These are phyloP conservation scores for Dimocarpus longan DNA, from an alignment of 345 rosid species.

Conservation along the genomic window DNA sequence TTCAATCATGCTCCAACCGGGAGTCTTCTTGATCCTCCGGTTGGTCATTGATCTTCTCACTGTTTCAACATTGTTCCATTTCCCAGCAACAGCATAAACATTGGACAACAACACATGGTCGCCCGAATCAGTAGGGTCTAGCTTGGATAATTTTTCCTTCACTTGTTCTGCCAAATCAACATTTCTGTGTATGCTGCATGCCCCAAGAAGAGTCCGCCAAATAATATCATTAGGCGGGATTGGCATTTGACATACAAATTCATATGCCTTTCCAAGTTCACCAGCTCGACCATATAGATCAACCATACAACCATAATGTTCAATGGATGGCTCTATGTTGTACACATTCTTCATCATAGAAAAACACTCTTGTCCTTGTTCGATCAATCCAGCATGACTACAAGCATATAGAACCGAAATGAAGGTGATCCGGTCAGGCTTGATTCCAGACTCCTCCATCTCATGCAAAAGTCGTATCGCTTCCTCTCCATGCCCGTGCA, in stretches of 20 bases:
- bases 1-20: constrained; percentile 58
- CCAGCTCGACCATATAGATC: constrained; percentile 59
- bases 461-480: constrained; percentile 39
- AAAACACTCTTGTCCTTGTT: constrained; percentile 44
- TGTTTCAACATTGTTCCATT: constrained; percentile 44
- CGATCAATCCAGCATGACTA: constrained; percentile 55
- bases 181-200: constrained; percentile 52
- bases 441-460: constrained; percentile 40
- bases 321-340: constrained; percentile 36
- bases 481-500: constrained; percentile 50
- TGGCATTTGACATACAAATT: constrained; percentile 44
- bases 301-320: constrained; percentile 58
- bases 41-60: constrained; percentile 44
- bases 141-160: constrained; percentile 37
- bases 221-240: constrained; percentile 41
- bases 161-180: constrained; percentile 45
- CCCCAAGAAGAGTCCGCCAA: constrained; percentile 62
- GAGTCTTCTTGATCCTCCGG: constrained; percentile 42
- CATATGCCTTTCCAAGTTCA: constrained; percentile 43
- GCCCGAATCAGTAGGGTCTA: constrained; percentile 42
- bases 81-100: constrained; percentile 45
- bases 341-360: constrained; percentile 34
- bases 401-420: constrained; percentile 50
- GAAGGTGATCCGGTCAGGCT: constrained; percentile 45
- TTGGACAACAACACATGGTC: constrained; percentile 47